Conservation (phyloP, 495 filamentous ascomycete genomes). For the Lophiostoma macrostomum region DNA sequence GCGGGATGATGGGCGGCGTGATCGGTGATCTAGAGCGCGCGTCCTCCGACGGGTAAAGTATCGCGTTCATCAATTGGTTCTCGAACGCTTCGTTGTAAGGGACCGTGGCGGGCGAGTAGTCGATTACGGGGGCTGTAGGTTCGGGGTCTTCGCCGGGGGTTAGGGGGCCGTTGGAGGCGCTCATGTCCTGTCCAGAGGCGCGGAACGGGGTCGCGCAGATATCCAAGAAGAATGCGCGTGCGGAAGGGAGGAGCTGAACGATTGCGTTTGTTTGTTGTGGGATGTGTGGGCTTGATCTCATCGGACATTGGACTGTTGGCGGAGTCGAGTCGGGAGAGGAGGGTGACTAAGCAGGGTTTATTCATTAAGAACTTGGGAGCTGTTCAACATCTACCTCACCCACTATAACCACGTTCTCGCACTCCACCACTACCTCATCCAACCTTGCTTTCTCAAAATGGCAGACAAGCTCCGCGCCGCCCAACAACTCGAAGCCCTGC, state of each 20-base stretch:
- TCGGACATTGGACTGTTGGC: no score
- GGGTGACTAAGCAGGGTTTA: no score
- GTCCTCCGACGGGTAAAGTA: conserved; percentile 28
- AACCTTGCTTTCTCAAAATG: conserved; percentile 38
- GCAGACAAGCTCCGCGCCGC: conserved; percentile 97
- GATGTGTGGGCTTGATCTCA: no score
- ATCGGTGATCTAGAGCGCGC: conserved; percentile 6
- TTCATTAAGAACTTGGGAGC: background rate
- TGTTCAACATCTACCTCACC: background rate
- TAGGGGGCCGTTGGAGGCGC: conserved; percentile 21
- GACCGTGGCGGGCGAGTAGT: conserved; percentile 23
- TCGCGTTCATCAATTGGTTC: conserved; percentile 37
- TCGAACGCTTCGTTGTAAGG: conserved; percentile 40
- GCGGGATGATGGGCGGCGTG: conserved; percentile 24
- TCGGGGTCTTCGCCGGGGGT: conserved; percentile 28
- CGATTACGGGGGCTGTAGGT: conserved; percentile 15
- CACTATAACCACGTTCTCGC: background rate
- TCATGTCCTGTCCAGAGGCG: background rate
- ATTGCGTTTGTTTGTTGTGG: no score
- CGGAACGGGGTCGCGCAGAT: background rate
- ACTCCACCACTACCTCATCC: background rate
- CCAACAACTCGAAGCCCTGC: conserved; percentile 94
- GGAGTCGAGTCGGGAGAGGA: no score
- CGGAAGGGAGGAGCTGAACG: conserved; percentile 1
- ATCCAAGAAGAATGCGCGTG: background rate